Base-by-base conservation (phyloP, 306 rosid genomes). In the Sechiopsis laciniata region DNA sequence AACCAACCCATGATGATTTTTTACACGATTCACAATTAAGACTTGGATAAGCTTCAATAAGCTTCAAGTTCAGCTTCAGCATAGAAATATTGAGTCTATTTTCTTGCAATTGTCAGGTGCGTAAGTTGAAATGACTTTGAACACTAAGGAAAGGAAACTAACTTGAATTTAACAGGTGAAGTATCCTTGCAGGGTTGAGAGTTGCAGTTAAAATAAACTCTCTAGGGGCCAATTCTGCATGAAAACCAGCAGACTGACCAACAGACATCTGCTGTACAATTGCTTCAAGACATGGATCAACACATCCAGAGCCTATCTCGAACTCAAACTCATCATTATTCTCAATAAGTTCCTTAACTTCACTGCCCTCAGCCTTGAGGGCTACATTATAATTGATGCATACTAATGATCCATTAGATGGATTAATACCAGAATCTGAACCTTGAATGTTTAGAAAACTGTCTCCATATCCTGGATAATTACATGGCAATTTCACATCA, bases 251-350 rank as follows among this genome's bases (percentile, higher is more conserved):
- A 71, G 84, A 78, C 88, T 91, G 99, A 70, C 89, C 96, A 71
- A 86, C 87, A 74, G 90, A 84, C 91, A 94, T 84, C 81, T 84
- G 91, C 80, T 32, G 77, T 76, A 94, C 86, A 83, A 83, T 87
- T 83, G 76, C 77, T 84, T 94, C 99, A 63, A 94, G 57, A 72
- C 78, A 75, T 21, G 87, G 80, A 78, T 78, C 74, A 71, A 91
- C 87, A 22, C 92, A 84, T 75, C 91, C 85, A 17, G 84, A 84
- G 55, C 96, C 96, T 55, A 94, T 81, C 83, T 94, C 99, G 88
- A 94, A 94, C 88, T 94, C 99, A 70, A 88, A 88, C 32, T 86
- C 95, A 51, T 88, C 82, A 76, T 79, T 78, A 56, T 82, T 90
- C 80, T 91, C 99, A 45, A 94, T 80, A 83, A 80, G 72, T 85